These are phyloP conservation scores for Xylaria sp. DNA, from an alignment of 495 filamentous ascomycete genomes.

Conservation along the genomic window DNA sequence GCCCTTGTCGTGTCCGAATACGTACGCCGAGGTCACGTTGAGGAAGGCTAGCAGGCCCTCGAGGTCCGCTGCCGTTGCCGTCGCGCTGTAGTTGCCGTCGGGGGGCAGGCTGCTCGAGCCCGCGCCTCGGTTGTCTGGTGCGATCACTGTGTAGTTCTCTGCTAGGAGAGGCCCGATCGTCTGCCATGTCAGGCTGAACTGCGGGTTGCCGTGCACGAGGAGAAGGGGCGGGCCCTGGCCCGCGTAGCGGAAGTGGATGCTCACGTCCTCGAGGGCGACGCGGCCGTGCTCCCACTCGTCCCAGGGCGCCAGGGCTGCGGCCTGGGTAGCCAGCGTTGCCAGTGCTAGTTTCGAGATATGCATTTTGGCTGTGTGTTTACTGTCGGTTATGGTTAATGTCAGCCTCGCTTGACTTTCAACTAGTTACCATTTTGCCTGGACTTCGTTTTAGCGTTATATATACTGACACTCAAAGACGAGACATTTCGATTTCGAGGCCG, in stretches of 20 bases:
- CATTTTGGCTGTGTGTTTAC: background rate
- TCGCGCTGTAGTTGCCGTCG: slow-evolving; percentile 45
- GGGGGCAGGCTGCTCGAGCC: slow-evolving; percentile 47
- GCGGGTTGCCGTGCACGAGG: slow-evolving; percentile 49
- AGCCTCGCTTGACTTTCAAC: background rate
- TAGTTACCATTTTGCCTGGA: background rate
- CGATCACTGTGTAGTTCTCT: slow-evolving; percentile 60
- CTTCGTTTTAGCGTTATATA: background rate
- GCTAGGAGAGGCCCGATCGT: slow-evolving; percentile 63
- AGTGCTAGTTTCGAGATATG: slow-evolving; percentile 3
- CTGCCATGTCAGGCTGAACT: slow-evolving; percentile 57
- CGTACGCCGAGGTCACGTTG: slow-evolving; percentile 45
- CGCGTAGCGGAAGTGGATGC: slow-evolving; percentile 51
- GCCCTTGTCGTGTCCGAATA: slow-evolving; percentile 51
- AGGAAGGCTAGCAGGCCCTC: slow-evolving; percentile 49
- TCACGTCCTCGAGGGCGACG: slow-evolving; percentile 45
- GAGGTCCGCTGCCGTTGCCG: slow-evolving; percentile 42
- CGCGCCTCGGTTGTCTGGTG: slow-evolving; percentile 48
- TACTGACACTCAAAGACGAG: background rate
- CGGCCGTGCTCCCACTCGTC: slow-evolving; percentile 47
- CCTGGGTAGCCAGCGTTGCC: background rate
- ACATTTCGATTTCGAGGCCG: background rate
- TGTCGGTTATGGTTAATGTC: background rate
- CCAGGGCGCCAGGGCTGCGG: slow-evolving; percentile 13
- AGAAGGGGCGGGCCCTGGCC: slow-evolving; percentile 48